Base-by-base conservation (phyloP, 1,139 yeast genomes). In the Lodderomyces elongisporus region DNA sequence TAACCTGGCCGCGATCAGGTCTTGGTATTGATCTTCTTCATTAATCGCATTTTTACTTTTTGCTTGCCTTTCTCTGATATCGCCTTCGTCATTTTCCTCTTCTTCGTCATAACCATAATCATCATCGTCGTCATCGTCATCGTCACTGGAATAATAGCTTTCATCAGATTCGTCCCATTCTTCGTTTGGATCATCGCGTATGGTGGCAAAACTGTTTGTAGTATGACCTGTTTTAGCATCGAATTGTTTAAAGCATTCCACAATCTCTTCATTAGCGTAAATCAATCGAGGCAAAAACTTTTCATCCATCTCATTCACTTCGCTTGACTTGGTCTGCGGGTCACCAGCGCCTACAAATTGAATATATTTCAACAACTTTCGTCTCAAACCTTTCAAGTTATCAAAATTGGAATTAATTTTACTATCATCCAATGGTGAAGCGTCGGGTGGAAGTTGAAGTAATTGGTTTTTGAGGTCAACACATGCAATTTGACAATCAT, bases 251-350 rank as follows among this genome's bases (percentile, higher is more conserved):
- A 91, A 69, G 0, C 88, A 80, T 4, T 64, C 65, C 8, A 91
- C 94, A 42, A 91, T 70, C 50, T 83, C 89, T 49, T 91, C 98
- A 53, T 91, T 91, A 32, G 96, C 94, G 43, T 77, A 82, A 40
- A 91, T 76, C 45, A 91, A 68, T 33, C 89, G 74, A 7, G 96
- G 97, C 46, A 91, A 62, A 44, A 80, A 83, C 51, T 85, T 95
- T 44, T 88, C 96, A 37, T 78, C 74, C 58, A 66, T 53, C 3
- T 54, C 57, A 12, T 51, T 42, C 2, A 55, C 55, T 36, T 54
- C 66, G 2, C 46, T 40, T 4, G 52, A 43, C 41, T 68, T 67
- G 13, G 45, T 49, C 3, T 43, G 37, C 7, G 54, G 52, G 31
- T 62, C 62, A 3, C 74, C 74, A 1, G 70, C 81, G 27, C 83